Conservation (phyloP, 768 basidiomycete genomes). For the Leccinum pellstonianum region DNA sequence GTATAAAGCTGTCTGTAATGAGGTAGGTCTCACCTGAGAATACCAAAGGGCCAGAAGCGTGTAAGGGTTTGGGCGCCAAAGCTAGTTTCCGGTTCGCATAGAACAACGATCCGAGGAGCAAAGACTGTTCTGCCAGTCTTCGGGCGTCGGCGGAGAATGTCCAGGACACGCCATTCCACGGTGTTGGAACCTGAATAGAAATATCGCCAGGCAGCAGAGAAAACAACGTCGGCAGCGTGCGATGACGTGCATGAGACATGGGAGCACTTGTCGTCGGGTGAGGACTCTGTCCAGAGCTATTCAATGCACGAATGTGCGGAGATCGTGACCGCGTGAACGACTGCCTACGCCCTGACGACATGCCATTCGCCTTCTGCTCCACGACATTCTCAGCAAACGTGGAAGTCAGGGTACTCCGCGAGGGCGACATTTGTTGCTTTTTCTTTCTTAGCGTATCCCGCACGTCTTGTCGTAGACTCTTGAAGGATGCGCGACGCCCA, state of each 20-base stretch:
- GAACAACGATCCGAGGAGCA: conserved; percentile 63
- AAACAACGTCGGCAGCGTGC: conserved; percentile 19
- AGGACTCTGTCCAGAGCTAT: conserved; percentile 35
- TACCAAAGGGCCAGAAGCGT: conserved; percentile 41
- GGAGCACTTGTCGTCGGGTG: conserved; percentile 41
- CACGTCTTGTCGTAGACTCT: conserved; percentile 28
- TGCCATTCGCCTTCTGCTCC: conserved; percentile 36
- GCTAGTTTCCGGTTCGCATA: conserved; percentile 48
- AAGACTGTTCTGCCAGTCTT: conserved; percentile 58
- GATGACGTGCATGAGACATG: conserved; percentile 43
- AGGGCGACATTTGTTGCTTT: conserved; percentile 26
- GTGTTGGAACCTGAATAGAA: conserved; percentile 44
- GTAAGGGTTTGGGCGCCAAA: conserved; percentile 9
- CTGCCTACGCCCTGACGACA: conserved; percentile 37
- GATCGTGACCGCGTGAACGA: conserved; percentile 75
- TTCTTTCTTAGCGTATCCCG: conserved; percentile 30
- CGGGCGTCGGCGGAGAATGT: conserved; percentile 60
- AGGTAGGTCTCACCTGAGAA: conserved; percentile 45
- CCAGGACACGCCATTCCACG: conserved; percentile 39
- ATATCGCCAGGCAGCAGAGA: conserved; percentile 50
- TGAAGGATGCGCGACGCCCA: conserved; percentile 41
- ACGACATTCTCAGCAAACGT: conserved; percentile 23
- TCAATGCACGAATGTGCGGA: conserved; percentile 45
- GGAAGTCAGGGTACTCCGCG: conserved; percentile 26
- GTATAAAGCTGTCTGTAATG: conserved; percentile 2